These are phyloP conservation scores for Glomus cerebriforme DNA, from an alignment of 192 early-diverging fungal species.

Conservation along the genomic window DNA sequence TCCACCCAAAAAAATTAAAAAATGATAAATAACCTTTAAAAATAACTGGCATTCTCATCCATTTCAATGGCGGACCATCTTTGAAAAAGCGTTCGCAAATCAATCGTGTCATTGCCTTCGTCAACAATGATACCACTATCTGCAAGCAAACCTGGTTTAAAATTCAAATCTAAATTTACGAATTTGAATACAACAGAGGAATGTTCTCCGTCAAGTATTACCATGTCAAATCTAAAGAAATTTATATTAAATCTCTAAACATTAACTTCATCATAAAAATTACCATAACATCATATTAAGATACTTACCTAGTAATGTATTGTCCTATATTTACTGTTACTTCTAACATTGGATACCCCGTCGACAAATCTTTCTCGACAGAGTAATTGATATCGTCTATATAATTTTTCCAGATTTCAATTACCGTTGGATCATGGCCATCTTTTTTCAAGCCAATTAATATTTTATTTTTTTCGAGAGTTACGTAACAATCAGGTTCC, in stretches of 20 bases:
- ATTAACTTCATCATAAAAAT: background rate
- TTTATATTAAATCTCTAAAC: background rate
- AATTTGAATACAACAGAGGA: background rate
- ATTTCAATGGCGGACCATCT: background rate
- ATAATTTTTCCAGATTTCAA: slow-evolving; percentile 47
- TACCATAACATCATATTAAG: background rate
- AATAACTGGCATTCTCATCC: background rate
- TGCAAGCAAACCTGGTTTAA: background rate
- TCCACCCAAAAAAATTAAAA: too few relatives aligned
- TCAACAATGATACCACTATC: background rate
- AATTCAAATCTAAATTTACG: background rate
- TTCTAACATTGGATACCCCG: slow-evolving; percentile 28
- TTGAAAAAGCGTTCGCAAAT: background rate
- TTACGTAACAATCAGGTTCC: slow-evolving; percentile 44
- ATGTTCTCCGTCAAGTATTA: background rate
- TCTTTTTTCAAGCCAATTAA: slow-evolving; percentile 39
- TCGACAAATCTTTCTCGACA: slow-evolving; percentile 31
- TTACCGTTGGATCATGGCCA: slow-evolving; percentile 36
- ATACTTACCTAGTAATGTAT: background rate
- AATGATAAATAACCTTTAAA: background rate
- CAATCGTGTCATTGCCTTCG: background rate
- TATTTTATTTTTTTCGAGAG: slow-evolving; percentile 40
- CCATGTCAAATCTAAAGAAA: background rate
- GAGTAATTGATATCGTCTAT: slow-evolving; percentile 40
- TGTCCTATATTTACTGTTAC: background rate